phyloP scores from a whole-genome alignment of 2,329 filamentous ascomycete species.

The Zymoseptoria ardabiliae region DNA sequence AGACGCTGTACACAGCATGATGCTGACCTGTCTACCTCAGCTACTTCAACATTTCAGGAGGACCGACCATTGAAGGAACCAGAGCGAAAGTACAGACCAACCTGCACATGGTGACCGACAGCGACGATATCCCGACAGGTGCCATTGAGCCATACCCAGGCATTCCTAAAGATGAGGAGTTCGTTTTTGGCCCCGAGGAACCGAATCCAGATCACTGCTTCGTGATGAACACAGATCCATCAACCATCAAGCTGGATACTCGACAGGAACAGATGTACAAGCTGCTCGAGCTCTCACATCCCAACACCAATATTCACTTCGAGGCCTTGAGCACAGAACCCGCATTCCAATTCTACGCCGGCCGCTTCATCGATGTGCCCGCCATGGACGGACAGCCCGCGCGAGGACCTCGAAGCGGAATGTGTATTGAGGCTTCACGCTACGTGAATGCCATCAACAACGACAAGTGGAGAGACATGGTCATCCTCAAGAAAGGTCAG shows the following conservation, averaged over 20 bases:
- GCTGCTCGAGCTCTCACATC: constrained; percentile 66
- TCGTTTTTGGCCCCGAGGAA: constrained; percentile 62
- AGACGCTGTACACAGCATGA: not conserved
- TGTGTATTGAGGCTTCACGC: constrained; percentile 87
- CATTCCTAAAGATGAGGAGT: constrained; percentile 58
- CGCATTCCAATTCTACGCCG: constrained; percentile 95
- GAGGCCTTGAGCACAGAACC: constrained; percentile 89
- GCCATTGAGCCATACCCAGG: constrained; percentile 57
- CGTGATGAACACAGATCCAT: constrained; percentile 59
- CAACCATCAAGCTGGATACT: constrained; percentile 45
- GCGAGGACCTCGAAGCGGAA: constrained; percentile 62
- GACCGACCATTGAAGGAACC: constrained; percentile 55
- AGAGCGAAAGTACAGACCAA: constrained; percentile 51
- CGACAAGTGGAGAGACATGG: constrained; percentile 70
- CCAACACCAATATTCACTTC: constrained; percentile 67
- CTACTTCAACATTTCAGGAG: constrained; percentile 62
- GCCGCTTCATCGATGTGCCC: constrained; percentile 73
- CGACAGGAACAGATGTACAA: constrained; percentile 53
- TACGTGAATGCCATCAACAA: constrained; percentile 86
- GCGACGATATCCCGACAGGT: constrained; percentile 65
- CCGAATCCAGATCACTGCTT: constrained; percentile 90
- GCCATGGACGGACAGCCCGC: constrained; percentile 54
- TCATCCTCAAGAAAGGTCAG: constrained; percentile 75
- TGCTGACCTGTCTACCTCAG: constrained; percentile 30
- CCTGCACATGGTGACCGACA: constrained; percentile 67